phyloP scores from a whole-genome alignment of 257 asterid genomes.

The Nicotiana paniculata region DNA sequence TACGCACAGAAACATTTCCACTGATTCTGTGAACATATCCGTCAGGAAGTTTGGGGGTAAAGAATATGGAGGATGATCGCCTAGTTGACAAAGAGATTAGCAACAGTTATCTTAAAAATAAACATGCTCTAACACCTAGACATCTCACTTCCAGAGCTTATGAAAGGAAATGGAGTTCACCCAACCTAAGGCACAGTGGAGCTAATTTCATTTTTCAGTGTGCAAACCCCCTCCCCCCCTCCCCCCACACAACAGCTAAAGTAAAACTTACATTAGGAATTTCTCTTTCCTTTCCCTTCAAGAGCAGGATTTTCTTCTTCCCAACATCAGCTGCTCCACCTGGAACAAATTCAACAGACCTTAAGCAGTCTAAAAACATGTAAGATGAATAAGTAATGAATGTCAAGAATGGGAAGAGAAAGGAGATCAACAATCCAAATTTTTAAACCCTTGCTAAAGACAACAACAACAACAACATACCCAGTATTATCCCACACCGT shows the following conservation, averaged over 20 bases:
- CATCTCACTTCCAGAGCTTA: slow-evolving; percentile 2
- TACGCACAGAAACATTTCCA: not conserved
- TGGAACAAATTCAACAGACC: slow-evolving; percentile 24
- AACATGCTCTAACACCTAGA: not conserved
- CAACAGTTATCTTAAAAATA: not conserved
- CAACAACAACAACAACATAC: no score
- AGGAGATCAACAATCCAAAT: not conserved
- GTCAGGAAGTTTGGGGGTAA: not conserved
- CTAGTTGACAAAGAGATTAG: not conserved
- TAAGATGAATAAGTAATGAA: not conserved
- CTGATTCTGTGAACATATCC: not conserved
- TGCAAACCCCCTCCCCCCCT: not conserved
- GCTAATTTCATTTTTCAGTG: not conserved
- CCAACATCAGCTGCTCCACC: slow-evolving; percentile 45
- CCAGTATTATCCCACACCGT: no score
- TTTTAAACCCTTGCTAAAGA: not conserved
- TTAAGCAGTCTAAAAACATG: not conserved
- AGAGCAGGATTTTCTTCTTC: slow-evolving; percentile 72
- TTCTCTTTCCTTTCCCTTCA: slow-evolving; percentile 82
- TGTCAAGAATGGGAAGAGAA: not conserved
- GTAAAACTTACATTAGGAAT: slow-evolving; percentile 48
- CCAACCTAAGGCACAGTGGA: not conserved
- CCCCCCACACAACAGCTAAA: not conserved
- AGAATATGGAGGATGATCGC: not conserved
- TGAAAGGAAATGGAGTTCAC: not conserved